Base-by-base conservation (phyloP, 345 rosid genomes). In the Clausena lansium region DNA sequence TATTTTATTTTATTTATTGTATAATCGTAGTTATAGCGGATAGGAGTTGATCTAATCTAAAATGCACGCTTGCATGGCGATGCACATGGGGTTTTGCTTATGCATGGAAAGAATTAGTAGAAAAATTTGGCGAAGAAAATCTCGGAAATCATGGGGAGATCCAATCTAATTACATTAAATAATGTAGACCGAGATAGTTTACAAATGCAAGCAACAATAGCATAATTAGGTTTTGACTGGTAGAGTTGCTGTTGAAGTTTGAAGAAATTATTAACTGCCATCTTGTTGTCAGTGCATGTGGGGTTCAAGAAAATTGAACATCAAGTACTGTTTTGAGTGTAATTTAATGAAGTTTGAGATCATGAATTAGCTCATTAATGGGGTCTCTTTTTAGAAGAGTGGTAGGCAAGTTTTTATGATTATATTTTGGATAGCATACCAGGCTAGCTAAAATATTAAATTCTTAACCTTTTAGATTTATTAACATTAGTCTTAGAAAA, bases 101-200 rank as follows among this genome's bases (percentile, higher is more conserved):
- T 45, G 50, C 50, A 13, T 13, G 50, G n/a, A 52, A 17, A 52
- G 57, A 52, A 17, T 52, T 52, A 52, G n/a, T 5, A 1, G 20
- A 15, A 52, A 14, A 13, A 24, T 8, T 0, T 9, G 39, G 74
- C 54, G 41, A 76, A 59, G 69, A 80, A 33, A 41, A 67, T 75
- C 67, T 71, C 80, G 78, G 67, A 77, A 75, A 77, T 82, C 78
- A 75, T 71, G 82, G 85, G 70, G 57, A 77, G 77, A 77, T 82
- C 80, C 41, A 77, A 65, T 52, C 36, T 52, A 45, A 32, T 66
- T 39, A 32, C 58, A 67, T 32, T 57, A 66, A 60, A 71, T 76
- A 10, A 20, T 32, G 38, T 32, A 63, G 69, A 19, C 68, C 9
- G 22, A 64, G 4, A 19, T 1, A 36, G n/a, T 62, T 41, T 27